Conservation (phyloP, 1,139 yeast genomes). For the Sugiyamaella neomexicana region DNA sequence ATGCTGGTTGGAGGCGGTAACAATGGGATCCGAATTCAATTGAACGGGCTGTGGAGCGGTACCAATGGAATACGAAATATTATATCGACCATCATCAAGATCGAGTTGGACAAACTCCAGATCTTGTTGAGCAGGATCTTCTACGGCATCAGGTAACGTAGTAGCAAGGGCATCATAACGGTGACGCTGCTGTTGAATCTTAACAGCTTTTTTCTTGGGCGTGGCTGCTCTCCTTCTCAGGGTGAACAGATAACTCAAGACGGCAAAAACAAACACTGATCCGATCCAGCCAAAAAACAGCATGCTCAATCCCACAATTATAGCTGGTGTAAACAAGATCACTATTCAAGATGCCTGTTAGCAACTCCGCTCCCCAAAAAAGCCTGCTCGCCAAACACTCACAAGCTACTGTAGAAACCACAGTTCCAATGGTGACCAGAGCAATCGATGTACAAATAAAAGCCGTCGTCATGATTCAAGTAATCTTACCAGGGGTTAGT, state of each 20-base stretch:
- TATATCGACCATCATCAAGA: neutral
- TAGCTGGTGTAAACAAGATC: conserved; percentile 26
- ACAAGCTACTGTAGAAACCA: conserved; percentile 20
- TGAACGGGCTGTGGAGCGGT: no score
- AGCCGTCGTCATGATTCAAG: conserved; percentile 12
- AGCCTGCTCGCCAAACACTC: conserved; percentile 3
- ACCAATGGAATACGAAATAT: no score
- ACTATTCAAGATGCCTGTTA: conserved; percentile 11
- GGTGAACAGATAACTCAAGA: conserved; percentile 1
- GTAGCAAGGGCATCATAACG: neutral
- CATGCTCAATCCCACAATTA: conserved; percentile 21
- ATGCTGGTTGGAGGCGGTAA: no score
- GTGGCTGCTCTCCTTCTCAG: neutral
- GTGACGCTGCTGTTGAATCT: neutral
- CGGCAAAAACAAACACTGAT: conserved; percentile 5
- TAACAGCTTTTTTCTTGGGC: neutral
- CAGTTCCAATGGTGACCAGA: conserved; percentile 21
- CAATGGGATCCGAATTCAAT: no score
- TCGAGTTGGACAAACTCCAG: neutral
- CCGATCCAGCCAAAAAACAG: conserved; percentile 25
- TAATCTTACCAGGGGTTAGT: neutral
- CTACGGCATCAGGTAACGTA: neutral
- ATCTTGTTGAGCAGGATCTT: neutral
- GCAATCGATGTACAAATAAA: conserved; percentile 17
- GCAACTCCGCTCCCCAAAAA: neutral